Evolutionary conservation across 140 eudicot species (phyloP).

Genomic region (Senecio squalidus): DNA sequence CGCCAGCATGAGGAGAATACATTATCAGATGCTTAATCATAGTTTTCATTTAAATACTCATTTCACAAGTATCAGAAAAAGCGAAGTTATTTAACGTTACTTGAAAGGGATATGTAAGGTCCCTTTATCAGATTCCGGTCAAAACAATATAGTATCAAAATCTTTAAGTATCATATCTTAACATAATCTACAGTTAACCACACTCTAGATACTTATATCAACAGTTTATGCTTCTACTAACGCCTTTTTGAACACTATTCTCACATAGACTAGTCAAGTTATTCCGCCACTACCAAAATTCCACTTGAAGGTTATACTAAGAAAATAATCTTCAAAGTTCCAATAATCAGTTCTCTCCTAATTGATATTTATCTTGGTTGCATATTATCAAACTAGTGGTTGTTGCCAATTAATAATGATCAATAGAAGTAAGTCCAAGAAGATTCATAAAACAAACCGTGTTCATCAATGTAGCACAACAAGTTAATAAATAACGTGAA

Average conservation of each 20-base stretch:
- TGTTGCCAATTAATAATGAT: conserved; percentile 2
- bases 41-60: background rate
- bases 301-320: background rate
- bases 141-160: background rate
- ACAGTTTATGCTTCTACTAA: background rate
- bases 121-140: background rate
- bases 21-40: background rate
- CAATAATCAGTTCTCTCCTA: background rate
- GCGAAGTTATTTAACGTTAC: background rate
- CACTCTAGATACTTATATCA: background rate
- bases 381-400: background rate
- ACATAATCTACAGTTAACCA: background rate
- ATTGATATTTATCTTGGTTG: background rate
- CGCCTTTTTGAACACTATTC: background rate
- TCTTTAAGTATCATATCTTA: background rate
- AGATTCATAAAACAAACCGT: conserved; percentile 6
- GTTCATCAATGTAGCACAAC: conserved; percentile 11
- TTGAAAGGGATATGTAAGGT: background rate
- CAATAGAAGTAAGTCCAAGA: background rate
- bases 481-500: conserved; percentile 1
- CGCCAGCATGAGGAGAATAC: background rate
- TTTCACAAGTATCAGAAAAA: background rate
- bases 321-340: background rate
- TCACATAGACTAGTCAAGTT: background rate
- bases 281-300: background rate